Base-by-base conservation (phyloP, 441 rosid species). In the Pelargonium australe region DNA sequence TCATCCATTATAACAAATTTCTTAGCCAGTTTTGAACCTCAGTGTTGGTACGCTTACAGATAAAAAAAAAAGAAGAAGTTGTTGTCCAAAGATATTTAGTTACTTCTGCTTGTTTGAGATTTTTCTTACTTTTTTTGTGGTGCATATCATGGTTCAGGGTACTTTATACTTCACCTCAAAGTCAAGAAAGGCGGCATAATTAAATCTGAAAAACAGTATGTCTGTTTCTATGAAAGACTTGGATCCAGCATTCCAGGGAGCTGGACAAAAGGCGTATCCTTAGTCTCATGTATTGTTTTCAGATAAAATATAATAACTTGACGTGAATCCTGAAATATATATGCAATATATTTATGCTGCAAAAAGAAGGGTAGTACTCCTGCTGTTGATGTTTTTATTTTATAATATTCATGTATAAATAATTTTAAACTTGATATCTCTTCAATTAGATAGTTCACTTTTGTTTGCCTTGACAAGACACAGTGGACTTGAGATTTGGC, bases 161-260 rank as follows among this genome's bases (percentile, higher is more conserved):
- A 10, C 45, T 20, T 5, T 63, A 58, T 73, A 23, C 14, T 7
- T 37, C 41, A 37, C 41, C 41, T 37, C 41, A 37, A 37, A 37
- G 41, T 37, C 41, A 37, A 37, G 66, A 51, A 34, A 64, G 73
- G 41, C 16, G 2, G 70, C 20, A 23, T 40, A 25, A 11, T 19
- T 7, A 40, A 40, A 40, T 8, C 63, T 58, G 6, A 19, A 3
- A 58, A 20, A 28, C 63, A 58, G 63, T 20, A 95, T 95, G 99
- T 87, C 99, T 76, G 84, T 83, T 75, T 78, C 99, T 64, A 72
- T 85, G 60, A 92, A 92, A 82, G 80, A 78, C 68, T 72, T 88
- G 82, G 99, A 95, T 81, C 98, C 97, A 78, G 97, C 96, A 61
- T 95, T 95, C 79, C 98, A 90, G 76, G 98, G 98, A 80, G 92